Evolutionary conservation across 805 yeast species (phyloP).

Genomic region (Maudiozyma saulgeensis): DNA sequence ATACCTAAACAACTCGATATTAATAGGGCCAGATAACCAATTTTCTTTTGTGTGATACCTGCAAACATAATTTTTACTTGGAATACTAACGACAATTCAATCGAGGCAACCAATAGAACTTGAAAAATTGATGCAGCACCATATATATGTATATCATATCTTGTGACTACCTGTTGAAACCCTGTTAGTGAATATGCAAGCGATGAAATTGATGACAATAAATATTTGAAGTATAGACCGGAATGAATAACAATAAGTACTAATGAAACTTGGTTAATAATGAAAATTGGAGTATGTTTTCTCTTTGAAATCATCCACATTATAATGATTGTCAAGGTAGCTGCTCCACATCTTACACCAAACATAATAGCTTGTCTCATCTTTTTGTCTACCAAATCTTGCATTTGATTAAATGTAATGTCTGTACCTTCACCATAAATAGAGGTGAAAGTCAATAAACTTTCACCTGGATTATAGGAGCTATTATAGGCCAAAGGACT

Average conservation of each 20-base stretch:
- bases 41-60: constrained; percentile 38
- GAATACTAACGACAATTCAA: constrained; percentile 57
- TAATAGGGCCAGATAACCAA: constrained; percentile 34
- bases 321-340: constrained; percentile 36
- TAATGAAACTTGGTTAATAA: constrained; percentile 59
- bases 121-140: constrained; percentile 56
- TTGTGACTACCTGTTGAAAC: constrained; percentile 33
- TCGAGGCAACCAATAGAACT: constrained; percentile 46
- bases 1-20: constrained; percentile 39
- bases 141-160: constrained; percentile 37
- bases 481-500: constrained; percentile 14
- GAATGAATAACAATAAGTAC: constrained; percentile 50
- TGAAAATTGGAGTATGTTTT: constrained; percentile 58
- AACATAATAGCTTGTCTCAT: constrained; percentile 37
- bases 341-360: constrained; percentile 53
- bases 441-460: constrained; percentile 34
- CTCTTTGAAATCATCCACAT: constrained; percentile 43
- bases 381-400: constrained; percentile 27
- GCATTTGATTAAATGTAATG: constrained; percentile 36
- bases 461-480: constrained; percentile 19
- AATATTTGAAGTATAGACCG: constrained; percentile 45
- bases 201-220: constrained; percentile 43
- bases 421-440: constrained; percentile 31
- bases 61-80: constrained; percentile 68
- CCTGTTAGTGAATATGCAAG: constrained; percentile 40